phyloP scores from a whole-genome alignment of 2,329 filamentous ascomycete species.

The Pseudogymnoascus sp. region DNA sequence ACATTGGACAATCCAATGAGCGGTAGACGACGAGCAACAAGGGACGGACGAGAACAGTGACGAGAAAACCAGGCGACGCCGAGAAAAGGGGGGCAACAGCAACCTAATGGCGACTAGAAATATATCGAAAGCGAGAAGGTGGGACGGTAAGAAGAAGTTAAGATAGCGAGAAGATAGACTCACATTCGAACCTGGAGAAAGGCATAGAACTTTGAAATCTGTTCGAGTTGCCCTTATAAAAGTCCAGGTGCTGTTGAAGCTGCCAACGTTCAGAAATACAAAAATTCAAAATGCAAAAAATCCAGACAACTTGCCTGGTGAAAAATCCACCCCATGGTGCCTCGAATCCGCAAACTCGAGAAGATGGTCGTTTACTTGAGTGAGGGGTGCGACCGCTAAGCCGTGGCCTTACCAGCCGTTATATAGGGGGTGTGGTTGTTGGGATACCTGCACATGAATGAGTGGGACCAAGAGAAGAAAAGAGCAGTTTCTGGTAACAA shows the following conservation, averaged over 20 bases:
- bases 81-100: neutral
- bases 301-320: too few relatives aligned
- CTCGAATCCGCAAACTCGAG: neutral
- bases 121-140: too few relatives aligned
- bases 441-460: neutral
- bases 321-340: conserved; percentile 1
- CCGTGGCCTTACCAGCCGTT: neutral
- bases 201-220: too few relatives aligned
- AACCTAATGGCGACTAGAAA: neutral
- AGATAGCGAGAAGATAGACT: too few relatives aligned
- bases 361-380: conserved; percentile 3
- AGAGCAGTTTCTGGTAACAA: neutral
- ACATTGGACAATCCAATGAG: too few relatives aligned
- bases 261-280: neutral
- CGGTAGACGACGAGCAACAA: neutral
- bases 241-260: too few relatives aligned
- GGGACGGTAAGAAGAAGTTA: too few relatives aligned
- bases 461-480: neutral
- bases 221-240: too few relatives aligned
- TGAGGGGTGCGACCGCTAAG: neutral
- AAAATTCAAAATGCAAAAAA: neutral
- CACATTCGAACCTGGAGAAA: too few relatives aligned
- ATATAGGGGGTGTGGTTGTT: neutral
- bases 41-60: neutral
- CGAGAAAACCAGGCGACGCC: neutral